Percentiles rank a stretch among this genome's conserved stretches.
Evolutionary conservation across 352 stramenopile species (phyloP).

Genomic region (Phytophthora constricta): DNA sequence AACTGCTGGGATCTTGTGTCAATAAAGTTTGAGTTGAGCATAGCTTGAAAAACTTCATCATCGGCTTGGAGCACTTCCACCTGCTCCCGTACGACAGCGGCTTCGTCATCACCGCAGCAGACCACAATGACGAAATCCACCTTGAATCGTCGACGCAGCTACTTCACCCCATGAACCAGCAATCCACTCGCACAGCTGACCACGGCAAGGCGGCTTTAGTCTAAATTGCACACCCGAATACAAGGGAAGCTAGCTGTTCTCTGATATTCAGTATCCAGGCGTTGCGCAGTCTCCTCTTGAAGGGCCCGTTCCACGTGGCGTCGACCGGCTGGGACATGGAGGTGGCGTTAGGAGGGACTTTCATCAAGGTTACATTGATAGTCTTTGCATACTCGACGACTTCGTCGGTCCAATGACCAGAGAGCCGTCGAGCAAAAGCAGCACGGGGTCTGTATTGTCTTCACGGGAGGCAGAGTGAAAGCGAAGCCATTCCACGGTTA

Average conservation of each 20-base stretch:
- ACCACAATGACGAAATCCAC: too few relatives aligned
- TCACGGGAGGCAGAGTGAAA: constrained; percentile 10
- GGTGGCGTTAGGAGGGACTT: constrained; percentile 9
- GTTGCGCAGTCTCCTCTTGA: not conserved
- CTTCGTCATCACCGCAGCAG: not conserved
- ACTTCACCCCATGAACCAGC: not conserved
- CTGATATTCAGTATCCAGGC: not conserved
- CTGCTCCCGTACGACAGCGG: not conserved
- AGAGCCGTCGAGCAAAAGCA: constrained; percentile 23
- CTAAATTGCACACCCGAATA: not conserved
- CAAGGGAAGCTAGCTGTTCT: not conserved
- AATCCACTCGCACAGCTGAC: too few relatives aligned
- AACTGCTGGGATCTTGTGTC: constrained; percentile 1
- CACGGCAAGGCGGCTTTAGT: not conserved
- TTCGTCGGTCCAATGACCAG: constrained; percentile 17
- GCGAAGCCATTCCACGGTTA: constrained; percentile 14
- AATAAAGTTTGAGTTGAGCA: constrained; percentile 4
- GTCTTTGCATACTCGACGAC: constrained; percentile 6
- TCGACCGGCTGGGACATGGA: constrained; percentile 14
- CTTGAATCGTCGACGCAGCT: not conserved
- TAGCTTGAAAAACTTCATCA: constrained; percentile 3
- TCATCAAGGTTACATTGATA: constrained; percentile 8
- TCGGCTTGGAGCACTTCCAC: too few relatives aligned
- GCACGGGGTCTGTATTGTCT: not conserved
- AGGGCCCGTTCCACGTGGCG: constrained; percentile 13